phyloP scores from a whole-genome alignment of 2,329 filamentous ascomycete genomes.

The Metarhizium album region DNA sequence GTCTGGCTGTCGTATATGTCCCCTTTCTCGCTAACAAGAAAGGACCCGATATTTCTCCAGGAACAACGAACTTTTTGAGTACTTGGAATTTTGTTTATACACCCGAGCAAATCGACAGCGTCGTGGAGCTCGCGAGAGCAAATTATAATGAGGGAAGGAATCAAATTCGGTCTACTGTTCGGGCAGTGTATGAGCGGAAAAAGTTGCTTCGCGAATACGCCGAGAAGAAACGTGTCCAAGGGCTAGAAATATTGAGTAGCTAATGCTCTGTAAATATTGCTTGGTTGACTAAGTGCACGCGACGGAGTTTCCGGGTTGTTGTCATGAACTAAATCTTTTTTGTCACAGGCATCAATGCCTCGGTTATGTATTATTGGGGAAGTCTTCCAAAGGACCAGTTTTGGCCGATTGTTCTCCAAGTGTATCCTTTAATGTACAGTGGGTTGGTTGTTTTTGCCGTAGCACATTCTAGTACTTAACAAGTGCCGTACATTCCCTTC shows the following conservation, averaged over 20 bases:
- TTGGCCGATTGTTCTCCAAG: conserved; percentile 24
- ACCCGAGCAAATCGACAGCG: conserved; percentile 76
- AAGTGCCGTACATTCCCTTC: background rate
- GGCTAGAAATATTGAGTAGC: conserved; percentile 23
- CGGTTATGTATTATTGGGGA: background rate
- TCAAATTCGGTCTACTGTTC: conserved; percentile 65
- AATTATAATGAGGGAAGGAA: conserved; percentile 80
- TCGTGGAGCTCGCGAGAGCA: conserved; percentile 69
- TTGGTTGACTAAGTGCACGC: background rate
- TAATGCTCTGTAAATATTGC: background rate
- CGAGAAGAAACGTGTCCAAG: conserved; percentile 24
- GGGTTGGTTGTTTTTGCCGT: conserved; percentile 2
- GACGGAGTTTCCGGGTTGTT: background rate
- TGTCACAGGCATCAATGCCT: background rate
- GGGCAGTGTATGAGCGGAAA: conserved; percentile 89
- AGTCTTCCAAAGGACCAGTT: background rate
- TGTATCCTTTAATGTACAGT: conserved; percentile 28
- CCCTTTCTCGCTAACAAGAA: conserved; percentile 77
- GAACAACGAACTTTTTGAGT: conserved; percentile 72
- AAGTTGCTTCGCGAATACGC: conserved; percentile 52
- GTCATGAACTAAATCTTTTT: background rate
- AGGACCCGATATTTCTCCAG: conserved; percentile 72
- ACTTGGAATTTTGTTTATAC: conserved; percentile 99
- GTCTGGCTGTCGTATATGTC: conserved; percentile 82
- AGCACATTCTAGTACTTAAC: background rate